These are phyloP conservation scores for Acanthamoeba culbertsoni DNA, from an alignment of 208 protist genomes.

Conservation along the genomic window DNA sequence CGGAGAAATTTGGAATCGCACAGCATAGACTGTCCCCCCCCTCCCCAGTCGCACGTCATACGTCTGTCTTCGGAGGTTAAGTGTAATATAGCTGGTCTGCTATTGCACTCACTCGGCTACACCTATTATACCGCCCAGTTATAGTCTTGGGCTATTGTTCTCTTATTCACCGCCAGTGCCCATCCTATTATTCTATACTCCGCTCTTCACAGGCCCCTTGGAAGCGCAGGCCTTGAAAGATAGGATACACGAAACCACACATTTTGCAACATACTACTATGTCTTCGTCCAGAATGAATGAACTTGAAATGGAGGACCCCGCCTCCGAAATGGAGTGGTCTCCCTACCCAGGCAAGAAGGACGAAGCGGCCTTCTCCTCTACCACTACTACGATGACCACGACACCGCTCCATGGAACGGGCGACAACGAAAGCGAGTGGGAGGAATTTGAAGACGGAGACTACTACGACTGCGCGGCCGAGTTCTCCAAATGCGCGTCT, in stretches of 20 bases:
- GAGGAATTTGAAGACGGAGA: neutral
- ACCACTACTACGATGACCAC: neutral
- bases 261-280: neutral
- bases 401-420: neutral
- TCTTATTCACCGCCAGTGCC: neutral
- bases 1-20: neutral
- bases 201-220: too few relatives aligned
- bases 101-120: neutral
- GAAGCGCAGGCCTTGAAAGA: too few relatives aligned
- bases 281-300: neutral
- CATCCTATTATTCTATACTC: neutral
- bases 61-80: neutral
- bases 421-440: neutral
- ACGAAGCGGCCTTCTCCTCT: neutral
- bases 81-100: neutral
- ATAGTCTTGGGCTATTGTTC: neutral
- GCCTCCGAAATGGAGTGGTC: neutral
- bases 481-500: neutral
- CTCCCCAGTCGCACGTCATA: neutral
- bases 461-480: neutral
- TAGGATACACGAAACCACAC: too few relatives aligned
- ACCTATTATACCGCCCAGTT: neutral
- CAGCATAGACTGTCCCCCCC: neutral
- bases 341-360: neutral
- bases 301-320: constrained; percentile 10